Evolutionary conservation across 176 grass and related monocot species (phyloP).

Genomic region (Aegilops longissima): DNA sequence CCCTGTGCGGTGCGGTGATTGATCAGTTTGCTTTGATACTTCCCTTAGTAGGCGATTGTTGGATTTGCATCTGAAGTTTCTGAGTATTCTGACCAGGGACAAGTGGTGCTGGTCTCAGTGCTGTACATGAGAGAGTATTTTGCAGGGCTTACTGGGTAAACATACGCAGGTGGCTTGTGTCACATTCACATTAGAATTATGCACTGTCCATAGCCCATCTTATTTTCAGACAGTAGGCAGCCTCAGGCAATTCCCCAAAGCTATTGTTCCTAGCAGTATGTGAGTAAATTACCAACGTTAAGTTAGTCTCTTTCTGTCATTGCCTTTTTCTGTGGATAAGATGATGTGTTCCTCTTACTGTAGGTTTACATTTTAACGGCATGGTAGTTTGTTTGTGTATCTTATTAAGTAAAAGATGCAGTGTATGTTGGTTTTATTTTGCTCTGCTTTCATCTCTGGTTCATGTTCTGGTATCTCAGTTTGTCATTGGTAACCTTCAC

Average conservation of each 20-base stretch:
- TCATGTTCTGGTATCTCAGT: constrained; percentile 1
- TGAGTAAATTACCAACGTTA: background rate
- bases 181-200: background rate
- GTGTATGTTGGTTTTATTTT: background rate
- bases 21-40: background rate
- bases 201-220: background rate
- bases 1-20: background rate
- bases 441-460: constrained; percentile 11
- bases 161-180: background rate
- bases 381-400: background rate
- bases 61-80: background rate
- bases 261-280: background rate
- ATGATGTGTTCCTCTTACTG: background rate
- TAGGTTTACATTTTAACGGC: background rate
- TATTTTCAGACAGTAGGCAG: background rate
- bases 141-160: background rate
- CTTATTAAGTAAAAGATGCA: background rate
- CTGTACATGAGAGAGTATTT: background rate
- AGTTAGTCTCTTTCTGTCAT: background rate
- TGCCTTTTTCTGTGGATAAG: background rate
- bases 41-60: background rate
- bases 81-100: background rate
- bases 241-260: background rate
- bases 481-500: background rate
- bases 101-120: background rate